Percentiles rank a stretch among this genome's conserved stretches.
Evolutionary conservation across 2,329 filamentous ascomycete genomes (phyloP).

Genomic region (Septoria petroselini): DNA sequence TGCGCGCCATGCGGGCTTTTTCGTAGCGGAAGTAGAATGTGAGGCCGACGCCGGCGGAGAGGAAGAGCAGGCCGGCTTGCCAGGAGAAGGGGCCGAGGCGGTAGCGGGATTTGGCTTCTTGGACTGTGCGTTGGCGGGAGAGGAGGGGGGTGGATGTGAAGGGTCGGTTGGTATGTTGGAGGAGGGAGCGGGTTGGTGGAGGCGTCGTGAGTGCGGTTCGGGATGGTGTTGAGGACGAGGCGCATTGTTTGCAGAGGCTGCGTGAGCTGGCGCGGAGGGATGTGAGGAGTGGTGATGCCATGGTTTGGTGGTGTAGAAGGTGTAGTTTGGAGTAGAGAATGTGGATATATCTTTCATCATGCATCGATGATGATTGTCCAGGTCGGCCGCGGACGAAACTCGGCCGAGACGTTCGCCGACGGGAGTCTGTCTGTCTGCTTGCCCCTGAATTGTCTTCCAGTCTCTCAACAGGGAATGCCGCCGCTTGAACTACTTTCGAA

Average conservation of each 20-base stretch:
- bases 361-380: background rate
- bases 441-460: no score
- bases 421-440: no score
- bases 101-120: constrained; percentile 47
- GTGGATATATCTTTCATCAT: background rate
- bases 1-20: constrained; percentile 84
- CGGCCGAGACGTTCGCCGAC: no score
- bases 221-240: constrained; percentile 21
- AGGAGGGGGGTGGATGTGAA: constrained; percentile 30
- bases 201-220: constrained; percentile 4
- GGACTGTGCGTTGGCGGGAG: constrained; percentile 41
- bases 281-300: constrained; percentile 19
- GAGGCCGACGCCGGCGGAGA: constrained; percentile 71
- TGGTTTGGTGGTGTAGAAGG: background rate
- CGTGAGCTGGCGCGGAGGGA: constrained; percentile 23
- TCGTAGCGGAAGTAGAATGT: constrained; percentile 91
- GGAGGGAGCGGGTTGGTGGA: constrained; percentile 27
- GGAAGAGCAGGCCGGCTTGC: constrained; percentile 83
- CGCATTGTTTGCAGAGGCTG: constrained; percentile 29
- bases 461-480: no score
- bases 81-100: constrained; percentile 74
- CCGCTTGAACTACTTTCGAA: no score
- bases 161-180: constrained; percentile 24
- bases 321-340: background rate
- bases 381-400: no score